Evolutionary conservation across 306 rosid genomes (phyloP), one percentile per base, ranked within the genome.

Genomic region (Vachellia pachyceras): DNA sequence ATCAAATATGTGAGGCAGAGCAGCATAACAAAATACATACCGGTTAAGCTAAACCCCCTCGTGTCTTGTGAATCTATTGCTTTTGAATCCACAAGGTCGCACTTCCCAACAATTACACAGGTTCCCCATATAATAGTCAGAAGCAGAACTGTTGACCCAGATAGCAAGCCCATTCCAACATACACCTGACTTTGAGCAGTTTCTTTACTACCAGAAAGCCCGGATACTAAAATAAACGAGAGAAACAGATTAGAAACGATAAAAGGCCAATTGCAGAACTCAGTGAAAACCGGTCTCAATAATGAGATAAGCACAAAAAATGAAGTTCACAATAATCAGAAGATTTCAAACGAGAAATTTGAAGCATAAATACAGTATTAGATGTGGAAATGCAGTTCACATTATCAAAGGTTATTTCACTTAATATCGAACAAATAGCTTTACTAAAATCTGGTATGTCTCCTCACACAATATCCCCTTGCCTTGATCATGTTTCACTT

Each of bases 91-190:
- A 74, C 88, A 29, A 92, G 72, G 70, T 92, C 97, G 77, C 93
- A 87, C 87, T 92, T 92, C 90, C 97, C 93, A 46, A 89, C 89
- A 72, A 92, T 72, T 11, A 90, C 87, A 42, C 94, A 87, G 70
- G 90, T 76, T 29, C 97, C 92, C 97, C 94, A 90, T 63, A 90
- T 84, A 60, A 92, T 78, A 77, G 97, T 90, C 25, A 92, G 87
- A 87, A 92, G 91, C 84, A 90, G 75, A 80, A 87, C 89, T 25
- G 89, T 92, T 18, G 93, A 92, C 80, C 97, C 94, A 67, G 97
- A 91, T 8, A 92, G 85, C 85, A 92, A 86, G 35, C 97, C 94
- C 91, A 92, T 90, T 75, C 97, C 97, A 44, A 92, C 91, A 4
- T 86, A 85, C 66, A 90, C 94, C 88, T 90, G 93, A 87, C 90